Base-by-base conservation (phyloP, 1,139 yeast species). In the Zhuliangozyma parablackwelliae region DNA sequence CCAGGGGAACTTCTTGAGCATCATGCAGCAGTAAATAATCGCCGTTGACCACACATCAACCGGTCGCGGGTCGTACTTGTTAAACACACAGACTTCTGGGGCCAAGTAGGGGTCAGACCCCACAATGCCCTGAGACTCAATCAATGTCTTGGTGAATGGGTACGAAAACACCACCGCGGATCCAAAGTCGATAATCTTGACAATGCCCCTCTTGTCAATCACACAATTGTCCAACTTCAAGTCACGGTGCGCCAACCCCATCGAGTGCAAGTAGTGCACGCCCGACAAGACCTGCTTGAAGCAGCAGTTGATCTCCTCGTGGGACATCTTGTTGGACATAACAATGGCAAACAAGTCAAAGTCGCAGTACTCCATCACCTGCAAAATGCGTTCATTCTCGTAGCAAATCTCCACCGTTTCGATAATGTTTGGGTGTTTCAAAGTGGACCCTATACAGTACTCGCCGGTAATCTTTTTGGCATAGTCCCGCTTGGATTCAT, bases 31-130 rank as follows among this genome's bases (percentile, higher is more conserved):
- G 57, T 85, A 87, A 32, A 90, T 87, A 42, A 90, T 88, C 11
- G 96, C 97, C 21, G 82, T 80, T 8, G 96, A 86, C 97, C 97
- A 90, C 27, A 90, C 84, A 61, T 90, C 97, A 13, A 90, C 95
- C 7, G 95, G 94, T 46, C 95, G 75, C 12, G 97, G 96, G 59
- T 87, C 96, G 56, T 90, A 90, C 44, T 71, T 70, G 48, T 83
- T 80, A 46, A 86, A 72, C 8, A 88, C 88, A 48, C 95, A 78
- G 11, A 90, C 96, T 61, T 90, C 97, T 0, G 97, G 97, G 0
- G 97, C 96, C 48, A 89, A 69, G 56, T 89, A 89, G 9, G 97
- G 97, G 59, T 89, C 97, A 9, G 95, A 83, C 5, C 97, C 97
- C 29, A 89, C 96, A 40, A 89, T 83, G 2, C 97, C 97, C 48